Evolutionary conservation across 495 filamentous ascomycete genomes (phyloP).

Genomic region (Aspergillus diversus): DNA sequence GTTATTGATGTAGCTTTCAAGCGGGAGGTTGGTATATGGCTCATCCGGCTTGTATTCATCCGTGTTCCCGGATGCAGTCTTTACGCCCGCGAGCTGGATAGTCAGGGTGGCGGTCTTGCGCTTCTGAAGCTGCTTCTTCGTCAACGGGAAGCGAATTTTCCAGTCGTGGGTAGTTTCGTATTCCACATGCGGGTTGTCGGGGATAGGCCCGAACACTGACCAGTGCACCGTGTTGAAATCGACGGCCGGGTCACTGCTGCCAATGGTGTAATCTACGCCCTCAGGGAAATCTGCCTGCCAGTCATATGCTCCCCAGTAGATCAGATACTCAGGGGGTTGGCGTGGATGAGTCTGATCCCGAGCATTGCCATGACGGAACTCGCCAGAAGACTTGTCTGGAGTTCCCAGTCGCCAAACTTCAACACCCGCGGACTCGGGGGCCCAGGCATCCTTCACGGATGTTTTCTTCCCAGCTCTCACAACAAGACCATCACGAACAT

Average conservation of each 20-base stretch:
- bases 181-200: conserved; percentile 42
- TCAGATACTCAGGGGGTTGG: conserved; percentile 52
- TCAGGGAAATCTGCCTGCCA: conserved; percentile 56
- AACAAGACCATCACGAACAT: conserved; percentile 44
- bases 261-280: conserved; percentile 55
- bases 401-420: conserved; percentile 60
- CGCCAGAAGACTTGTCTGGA: conserved; percentile 58
- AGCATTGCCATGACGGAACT: conserved; percentile 55
- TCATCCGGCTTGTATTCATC: conserved; percentile 54
- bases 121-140: conserved; percentile 28
- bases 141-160: conserved; percentile 55
- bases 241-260: conserved; percentile 42
- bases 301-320: conserved; percentile 60
- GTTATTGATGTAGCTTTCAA: conserved; percentile 38
- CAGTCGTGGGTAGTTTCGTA: conserved; percentile 50
- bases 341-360: conserved; percentile 47
- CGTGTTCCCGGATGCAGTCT: conserved; percentile 60
- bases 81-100: conserved; percentile 59
- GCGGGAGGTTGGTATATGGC: conserved; percentile 47
- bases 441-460: conserved; percentile 42
- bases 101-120: conserved; percentile 51
- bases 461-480: conserved; percentile 39
- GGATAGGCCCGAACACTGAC: conserved; percentile 55
- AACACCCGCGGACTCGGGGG: conserved; percentile 50
- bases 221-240: conserved; percentile 61